Evolutionary conservation across 2,329 filamentous ascomycete genomes (phyloP).

Genomic region (Colletotrichum costaricense): DNA sequence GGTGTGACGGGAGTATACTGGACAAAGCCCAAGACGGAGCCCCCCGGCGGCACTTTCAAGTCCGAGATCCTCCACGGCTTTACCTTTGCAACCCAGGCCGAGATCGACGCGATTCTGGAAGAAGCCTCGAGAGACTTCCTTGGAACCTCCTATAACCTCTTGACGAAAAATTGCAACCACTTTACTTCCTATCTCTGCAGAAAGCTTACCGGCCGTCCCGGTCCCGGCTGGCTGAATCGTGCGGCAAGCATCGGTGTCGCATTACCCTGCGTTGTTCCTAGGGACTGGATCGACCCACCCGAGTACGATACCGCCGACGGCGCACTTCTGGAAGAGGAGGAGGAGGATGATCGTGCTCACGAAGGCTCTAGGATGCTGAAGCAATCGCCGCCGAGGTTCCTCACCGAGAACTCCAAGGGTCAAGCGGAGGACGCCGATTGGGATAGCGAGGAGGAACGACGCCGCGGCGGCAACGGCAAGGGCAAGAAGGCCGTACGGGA

Average conservation of each 20-base stretch:
- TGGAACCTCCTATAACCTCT: constrained; percentile 82
- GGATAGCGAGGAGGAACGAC: constrained; percentile 59
- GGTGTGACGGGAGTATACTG: constrained; percentile 84
- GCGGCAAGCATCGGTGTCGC: constrained; percentile 86
- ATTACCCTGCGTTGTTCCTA: constrained; percentile 83
- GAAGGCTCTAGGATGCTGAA: constrained; percentile 71
- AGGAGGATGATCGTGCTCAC: constrained; percentile 59
- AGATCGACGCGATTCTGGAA: constrained; percentile 78
- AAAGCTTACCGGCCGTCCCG: constrained; percentile 75
- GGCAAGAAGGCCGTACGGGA: constrained; percentile 60
- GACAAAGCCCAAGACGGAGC: constrained; percentile 78
- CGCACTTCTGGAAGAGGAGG: constrained; percentile 70
- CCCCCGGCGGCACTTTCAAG: constrained; percentile 82
- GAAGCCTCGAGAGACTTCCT: constrained; percentile 78
- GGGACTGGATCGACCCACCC: constrained; percentile 84
- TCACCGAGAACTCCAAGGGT: constrained; percentile 40
- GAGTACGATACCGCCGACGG: constrained; percentile 80
- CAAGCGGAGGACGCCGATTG: constrained; percentile 49
- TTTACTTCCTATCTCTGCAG: constrained; percentile 84
- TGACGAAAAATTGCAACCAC: constrained; percentile 90
- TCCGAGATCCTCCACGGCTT: constrained; percentile 83
- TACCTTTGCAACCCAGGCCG: constrained; percentile 74
- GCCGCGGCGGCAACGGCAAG: constrained; percentile 52
- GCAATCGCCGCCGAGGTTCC: constrained; percentile 41
- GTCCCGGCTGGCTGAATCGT: constrained; percentile 82